A percentile compares a stretch with the other conserved stretches of the same genome.
Conservation (phyloP, 345 rosid genomes). For the Camelina sativa region DNA sequence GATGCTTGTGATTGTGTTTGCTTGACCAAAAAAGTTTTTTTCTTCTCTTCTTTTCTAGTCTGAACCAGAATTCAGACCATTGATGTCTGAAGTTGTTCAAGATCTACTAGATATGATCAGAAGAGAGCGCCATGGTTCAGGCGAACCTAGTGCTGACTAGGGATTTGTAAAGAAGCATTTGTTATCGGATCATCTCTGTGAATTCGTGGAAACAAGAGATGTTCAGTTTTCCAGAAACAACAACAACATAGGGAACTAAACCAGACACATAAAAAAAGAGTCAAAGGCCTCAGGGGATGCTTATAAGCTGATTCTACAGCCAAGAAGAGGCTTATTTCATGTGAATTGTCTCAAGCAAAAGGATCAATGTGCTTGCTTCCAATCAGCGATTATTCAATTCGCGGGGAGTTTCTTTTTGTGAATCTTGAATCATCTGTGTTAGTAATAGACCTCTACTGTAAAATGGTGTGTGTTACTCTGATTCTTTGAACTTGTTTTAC, state of each 20-base stretch:
- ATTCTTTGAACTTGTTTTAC: constrained; percentile 39
- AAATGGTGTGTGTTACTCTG: constrained; percentile 35
- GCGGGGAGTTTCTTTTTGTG: constrained; percentile 31
- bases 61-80: constrained; percentile 83
- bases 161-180: constrained; percentile 32
- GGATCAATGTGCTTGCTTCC: constrained; percentile 27
- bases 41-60: constrained; percentile 50
- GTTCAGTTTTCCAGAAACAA: constrained; percentile 31
- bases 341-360: constrained; percentile 22
- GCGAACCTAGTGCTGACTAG: constrained; percentile 47
- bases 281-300: constrained; percentile 22
- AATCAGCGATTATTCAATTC: constrained; percentile 9
- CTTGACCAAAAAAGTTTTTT: constrained; percentile 1
- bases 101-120: constrained; percentile 81
- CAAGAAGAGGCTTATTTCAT: constrained; percentile 16
- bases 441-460: constrained; percentile 32
- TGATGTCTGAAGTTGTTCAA: constrained; percentile 95
- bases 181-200: constrained; percentile 35
- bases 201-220: constrained; percentile 29
- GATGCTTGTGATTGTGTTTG: constrained; percentile 22
- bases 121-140: constrained; percentile 70
- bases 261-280: constrained; percentile 12
- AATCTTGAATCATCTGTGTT: constrained; percentile 19
- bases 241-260: constrained; percentile 23
- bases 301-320: constrained; percentile 29